These are phyloP conservation scores for Phialophora tarda DNA, from an alignment of 2,329 filamentous ascomycete genomes.

Conservation along the genomic window DNA sequence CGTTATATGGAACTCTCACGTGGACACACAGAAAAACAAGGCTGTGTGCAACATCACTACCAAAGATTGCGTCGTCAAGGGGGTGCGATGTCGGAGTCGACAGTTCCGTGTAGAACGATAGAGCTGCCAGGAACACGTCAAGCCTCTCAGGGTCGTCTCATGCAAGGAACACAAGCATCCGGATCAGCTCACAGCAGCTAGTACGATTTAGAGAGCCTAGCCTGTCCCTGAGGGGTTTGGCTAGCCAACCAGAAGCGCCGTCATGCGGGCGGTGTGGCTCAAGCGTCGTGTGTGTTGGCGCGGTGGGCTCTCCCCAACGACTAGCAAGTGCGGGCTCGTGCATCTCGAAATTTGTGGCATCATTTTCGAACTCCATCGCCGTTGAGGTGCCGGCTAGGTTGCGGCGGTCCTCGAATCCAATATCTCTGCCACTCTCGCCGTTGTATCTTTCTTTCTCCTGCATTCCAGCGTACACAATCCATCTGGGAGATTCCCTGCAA, in stretches of 20 bases:
- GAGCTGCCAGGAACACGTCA: background rate
- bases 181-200: conserved; percentile 2
- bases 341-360: conserved; percentile 20
- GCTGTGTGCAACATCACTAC: background rate
- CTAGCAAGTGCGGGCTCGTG: background rate
- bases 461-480: background rate
- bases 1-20: background rate
- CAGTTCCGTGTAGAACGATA: conserved; percentile 21
- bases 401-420: background rate
- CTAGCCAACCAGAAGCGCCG: conserved; percentile 2
- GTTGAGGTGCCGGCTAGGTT: background rate
- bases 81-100: conserved; percentile 7
- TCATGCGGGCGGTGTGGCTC: background rate
- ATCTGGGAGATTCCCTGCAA: background rate
- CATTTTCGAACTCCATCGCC: conserved; percentile 5
- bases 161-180: conserved; percentile 4
- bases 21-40: background rate
- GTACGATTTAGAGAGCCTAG: conserved; percentile 3
- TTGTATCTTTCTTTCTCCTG: background rate
- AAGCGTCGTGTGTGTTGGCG: background rate
- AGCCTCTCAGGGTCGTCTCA: background rate
- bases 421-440: background rate
- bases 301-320: conserved; percentile 4
- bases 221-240: background rate
- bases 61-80: background rate